Evolutionary conservation across 768 basidiomycete species (phyloP), one percentile per base, ranked within the genome.

Genomic region (Chalciporus sphaerocephalus): DNA sequence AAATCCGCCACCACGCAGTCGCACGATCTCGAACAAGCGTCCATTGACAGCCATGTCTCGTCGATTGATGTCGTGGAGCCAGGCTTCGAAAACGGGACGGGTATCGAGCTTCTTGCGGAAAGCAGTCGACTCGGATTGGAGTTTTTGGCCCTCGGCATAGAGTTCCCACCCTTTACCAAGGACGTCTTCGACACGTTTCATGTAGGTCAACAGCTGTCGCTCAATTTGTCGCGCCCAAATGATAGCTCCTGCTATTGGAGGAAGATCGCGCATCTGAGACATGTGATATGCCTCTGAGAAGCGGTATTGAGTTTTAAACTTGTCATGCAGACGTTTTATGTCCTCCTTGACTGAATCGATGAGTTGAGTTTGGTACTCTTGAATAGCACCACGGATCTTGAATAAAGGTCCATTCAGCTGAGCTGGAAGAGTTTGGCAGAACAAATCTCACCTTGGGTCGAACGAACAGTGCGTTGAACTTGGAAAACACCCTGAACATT

Each of bases 161-260:
- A 92, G 82, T 60, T 97, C 94, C 95, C 96, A 99, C 6, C 92
- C 95, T 66, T 92, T 95, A 5, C 95, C 89, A 7, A 99, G 82
- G 2, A 99, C 96, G 63, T 98, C 95, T 60, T 98, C 96, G 40
- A 98, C 95, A 13, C 95, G 87, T 65, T 94, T 95, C 95, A 99
- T 99, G 72, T 98, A 97, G 1, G 92, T 85, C 47, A 87, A 75
- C 2, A 99, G 81, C 60, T 99, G 96, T 4, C 93, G 83, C 58
- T 97, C 95, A 50, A 99, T 99, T 71, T 98, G 96, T n/a, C 87
- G 79, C 0, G 96, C 95, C 96, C 96, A 99, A 56, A 95, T 92
- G 65, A 98, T 96, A 15, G 96, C 91, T 21, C 93, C 92, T 1
- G 96, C 91, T 43, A 99, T 96, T n/a, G 94, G 92, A 2, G 95